phyloP scores from a whole-genome alignment of 2,329 filamentous ascomycete species.

The Macrophomina phaseolina region DNA sequence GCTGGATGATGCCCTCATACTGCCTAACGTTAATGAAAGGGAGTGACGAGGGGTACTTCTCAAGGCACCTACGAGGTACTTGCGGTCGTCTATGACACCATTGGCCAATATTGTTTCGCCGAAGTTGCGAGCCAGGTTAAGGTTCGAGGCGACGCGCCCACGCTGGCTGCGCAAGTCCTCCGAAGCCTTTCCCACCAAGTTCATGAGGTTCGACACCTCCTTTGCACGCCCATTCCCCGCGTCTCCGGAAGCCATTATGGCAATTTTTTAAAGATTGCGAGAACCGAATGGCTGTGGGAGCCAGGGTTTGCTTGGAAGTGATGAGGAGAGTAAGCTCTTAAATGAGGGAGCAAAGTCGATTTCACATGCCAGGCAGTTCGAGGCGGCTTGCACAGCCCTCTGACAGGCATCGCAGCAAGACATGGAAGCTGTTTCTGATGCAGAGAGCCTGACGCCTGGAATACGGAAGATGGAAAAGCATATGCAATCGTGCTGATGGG shows the following conservation, averaged over 20 bases:
- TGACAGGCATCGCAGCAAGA: neutral
- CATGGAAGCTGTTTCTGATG: neutral
- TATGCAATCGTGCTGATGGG: constrained; percentile 1
- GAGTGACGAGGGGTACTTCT: too few relatives aligned
- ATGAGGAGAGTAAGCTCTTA: neutral
- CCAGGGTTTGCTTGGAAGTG: neutral
- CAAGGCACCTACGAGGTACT: neutral
- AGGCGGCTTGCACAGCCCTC: constrained; percentile 2
- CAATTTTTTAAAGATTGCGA: neutral
- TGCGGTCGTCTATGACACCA: constrained; percentile 4
- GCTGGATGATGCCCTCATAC: constrained; percentile 13
- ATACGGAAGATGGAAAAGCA: neutral
- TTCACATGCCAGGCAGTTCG: neutral
- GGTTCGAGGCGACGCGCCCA: neutral
- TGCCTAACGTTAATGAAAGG: neutral
- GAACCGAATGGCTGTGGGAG: neutral
- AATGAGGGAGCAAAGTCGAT: neutral
- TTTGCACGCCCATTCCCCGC: neutral
- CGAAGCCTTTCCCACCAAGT: neutral
- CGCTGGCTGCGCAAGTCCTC: constrained; percentile 10
- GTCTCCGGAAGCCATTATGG: neutral
- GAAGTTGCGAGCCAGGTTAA: constrained; percentile 1
- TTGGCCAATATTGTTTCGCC: neutral
- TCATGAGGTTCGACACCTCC: constrained; percentile 2
- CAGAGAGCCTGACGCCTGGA: neutral